Evolutionary conservation across 306 rosid species (phyloP), one percentile per base, ranked within the genome.

Genomic region (Corylus americana): DNA sequence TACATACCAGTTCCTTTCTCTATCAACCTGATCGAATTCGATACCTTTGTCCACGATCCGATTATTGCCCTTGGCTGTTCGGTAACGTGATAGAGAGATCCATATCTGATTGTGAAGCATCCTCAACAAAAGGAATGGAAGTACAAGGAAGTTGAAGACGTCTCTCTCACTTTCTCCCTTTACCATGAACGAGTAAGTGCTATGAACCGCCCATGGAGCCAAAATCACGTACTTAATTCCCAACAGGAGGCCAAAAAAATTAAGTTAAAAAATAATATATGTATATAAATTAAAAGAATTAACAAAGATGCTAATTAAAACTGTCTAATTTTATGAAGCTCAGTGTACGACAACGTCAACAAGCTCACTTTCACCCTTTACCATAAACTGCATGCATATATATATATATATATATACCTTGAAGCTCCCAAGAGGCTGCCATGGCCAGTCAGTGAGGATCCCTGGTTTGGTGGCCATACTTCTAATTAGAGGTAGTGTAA

Each of bases 11-110:
- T 54, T 77, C 42, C 74, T 77, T 77, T 84, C 87, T 70, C 87
- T 68, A 75, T 84, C 87, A 55, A 84, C 87, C 50, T 84, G 87
- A 7, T 81, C 83, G 44, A 84, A 84, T 12, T 84, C 87, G 27
- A 84, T 22, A 16, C 78, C 80, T 44, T 70, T 84, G 80, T 84
- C 85, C 0, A 84, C 10, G 6, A 78, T 83, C 4, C 69, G 25
- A 6, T 80, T 74, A 10, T 66, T 74, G 20, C 78, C 78, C 53
- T 54, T 64, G 49, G 69, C 66, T 4, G 68, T 64, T 1, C 55
- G 27, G 57, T 80, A 80, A n/a, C 83, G 79, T 11, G 83, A 80
- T 14, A 80, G 54, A 11, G 59, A 48, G 18, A 80, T 80, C 83
- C 83, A 80, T 27, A 80, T 73, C 70, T 80, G 83, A 64, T 83